These are phyloP conservation scores for Smittium culicis DNA, from an alignment of 371 early-diverging fungal genomes.

Conservation along the genomic window DNA sequence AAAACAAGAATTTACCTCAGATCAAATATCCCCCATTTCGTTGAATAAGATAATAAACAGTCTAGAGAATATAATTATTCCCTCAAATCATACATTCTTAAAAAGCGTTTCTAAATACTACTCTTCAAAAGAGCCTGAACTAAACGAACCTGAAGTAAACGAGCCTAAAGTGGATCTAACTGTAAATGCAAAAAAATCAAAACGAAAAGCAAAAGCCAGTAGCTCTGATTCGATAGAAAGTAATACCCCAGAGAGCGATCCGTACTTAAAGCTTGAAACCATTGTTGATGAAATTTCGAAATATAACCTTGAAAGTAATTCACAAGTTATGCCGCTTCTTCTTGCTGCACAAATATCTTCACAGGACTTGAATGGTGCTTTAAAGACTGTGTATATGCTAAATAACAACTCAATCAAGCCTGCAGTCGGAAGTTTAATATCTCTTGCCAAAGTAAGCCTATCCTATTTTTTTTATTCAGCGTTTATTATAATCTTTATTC, in stretches of 20 bases:
- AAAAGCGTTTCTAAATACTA: not conserved
- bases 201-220: not conserved
- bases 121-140: not conserved
- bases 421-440: not conserved
- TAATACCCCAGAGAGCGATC: not conserved
- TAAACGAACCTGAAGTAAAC: slow-evolving; percentile 1
- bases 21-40: too few species aligned
- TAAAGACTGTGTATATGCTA: not conserved
- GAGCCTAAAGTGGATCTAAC: too few species aligned
- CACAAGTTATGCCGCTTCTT: not conserved
- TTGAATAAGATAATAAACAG: not conserved
- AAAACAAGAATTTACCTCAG: too few species aligned
- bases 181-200: too few species aligned
- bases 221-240: not conserved
- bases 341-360: not conserved
- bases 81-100: not conserved
- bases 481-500: too few species aligned
- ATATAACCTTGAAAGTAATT: not conserved
- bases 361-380: not conserved
- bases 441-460: not conserved
- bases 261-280: not conserved
- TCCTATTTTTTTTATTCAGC: too few species aligned
- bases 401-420: not conserved
- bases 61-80: not conserved
- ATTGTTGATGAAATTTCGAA: not conserved